phyloP scores from a whole-genome alignment of 305 asterid species.

The Fraxinus xanthoxyloides region DNA sequence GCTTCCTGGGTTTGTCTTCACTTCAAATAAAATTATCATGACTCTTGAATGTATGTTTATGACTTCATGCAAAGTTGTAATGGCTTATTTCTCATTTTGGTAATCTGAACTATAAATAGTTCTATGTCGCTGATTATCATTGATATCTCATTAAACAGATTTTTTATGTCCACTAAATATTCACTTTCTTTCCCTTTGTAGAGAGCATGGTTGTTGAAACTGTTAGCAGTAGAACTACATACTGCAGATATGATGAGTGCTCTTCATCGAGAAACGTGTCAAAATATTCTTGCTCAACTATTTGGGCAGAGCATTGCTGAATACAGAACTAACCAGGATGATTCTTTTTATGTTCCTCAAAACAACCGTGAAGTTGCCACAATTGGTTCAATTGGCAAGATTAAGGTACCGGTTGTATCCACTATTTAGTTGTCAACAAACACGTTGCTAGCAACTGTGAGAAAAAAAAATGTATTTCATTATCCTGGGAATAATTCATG shows the following conservation, averaged over 20 bases:
- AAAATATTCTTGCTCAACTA: constrained; percentile 64
- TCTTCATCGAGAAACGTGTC: constrained; percentile 80
- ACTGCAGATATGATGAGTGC: constrained; percentile 61
- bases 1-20: neutral
- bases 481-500: neutral
- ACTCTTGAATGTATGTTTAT: neutral
- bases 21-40: neutral
- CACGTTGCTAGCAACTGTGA: neutral
- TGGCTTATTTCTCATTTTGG: neutral
- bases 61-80: neutral
- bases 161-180: neutral
- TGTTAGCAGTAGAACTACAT: constrained; percentile 81
- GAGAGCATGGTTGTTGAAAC: constrained; percentile 98
- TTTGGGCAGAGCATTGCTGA: constrained; percentile 60
- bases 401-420: constrained; percentile 50
- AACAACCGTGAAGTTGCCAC: constrained; percentile 35
- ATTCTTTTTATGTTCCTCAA: constrained; percentile 33
- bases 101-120: neutral
- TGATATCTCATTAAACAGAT: neutral
- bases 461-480: neutral
- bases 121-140: neutral
- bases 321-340: constrained; percentile 38
- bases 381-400: constrained; percentile 51
- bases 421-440: neutral
- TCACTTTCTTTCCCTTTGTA: constrained; percentile 31